Conservation (phyloP, 768 basidiomycete genomes). For the Cyclocybe cylindracea region DNA sequence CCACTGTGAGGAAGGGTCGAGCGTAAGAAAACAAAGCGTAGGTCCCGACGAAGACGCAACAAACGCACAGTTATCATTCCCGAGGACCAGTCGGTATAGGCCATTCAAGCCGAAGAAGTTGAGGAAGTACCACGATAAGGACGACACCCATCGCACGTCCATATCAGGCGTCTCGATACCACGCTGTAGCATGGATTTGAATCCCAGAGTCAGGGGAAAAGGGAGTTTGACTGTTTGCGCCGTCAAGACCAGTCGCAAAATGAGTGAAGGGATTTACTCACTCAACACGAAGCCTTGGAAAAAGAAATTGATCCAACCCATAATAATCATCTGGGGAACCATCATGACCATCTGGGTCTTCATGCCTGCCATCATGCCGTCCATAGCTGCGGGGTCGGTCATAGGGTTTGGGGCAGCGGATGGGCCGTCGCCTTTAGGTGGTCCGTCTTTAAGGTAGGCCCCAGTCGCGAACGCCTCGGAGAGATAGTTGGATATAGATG, state of each 20-base stretch:
- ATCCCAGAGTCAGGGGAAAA: conserved; percentile 94
- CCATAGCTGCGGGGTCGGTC: conserved; percentile 90
- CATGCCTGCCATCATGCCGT: conserved; percentile 98
- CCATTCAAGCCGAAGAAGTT: conserved; percentile 98
- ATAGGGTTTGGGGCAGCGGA: conserved; percentile 76
- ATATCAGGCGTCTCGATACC: conserved; percentile 94
- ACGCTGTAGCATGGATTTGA: conserved; percentile 97
- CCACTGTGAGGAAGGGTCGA: conserved; percentile 46
- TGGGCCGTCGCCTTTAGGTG: conserved; percentile 62
- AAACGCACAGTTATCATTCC: conserved; percentile 80
- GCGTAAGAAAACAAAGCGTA: conserved; percentile 1
- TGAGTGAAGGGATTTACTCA: conserved; percentile 46
- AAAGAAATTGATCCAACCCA: conserved; percentile 99
- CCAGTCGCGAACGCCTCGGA: conserved; percentile 73
- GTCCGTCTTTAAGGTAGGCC: conserved; percentile 84
- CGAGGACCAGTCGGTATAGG: conserved; percentile 90
- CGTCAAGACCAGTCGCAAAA: neutral
- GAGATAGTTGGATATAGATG: conserved; percentile 73
- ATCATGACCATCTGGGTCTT: conserved; percentile 99
- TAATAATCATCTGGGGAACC: conserved; percentile 97
- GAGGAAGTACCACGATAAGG: conserved; percentile 98
- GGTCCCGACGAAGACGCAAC: neutral
- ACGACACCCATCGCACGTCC: conserved; percentile 99
- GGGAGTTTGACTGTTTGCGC: conserved; percentile 80
- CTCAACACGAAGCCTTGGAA: conserved; percentile 98